Evolutionary conservation across 257 asterid genomes (phyloP).

Genomic region (Solanum chmielewskii): DNA sequence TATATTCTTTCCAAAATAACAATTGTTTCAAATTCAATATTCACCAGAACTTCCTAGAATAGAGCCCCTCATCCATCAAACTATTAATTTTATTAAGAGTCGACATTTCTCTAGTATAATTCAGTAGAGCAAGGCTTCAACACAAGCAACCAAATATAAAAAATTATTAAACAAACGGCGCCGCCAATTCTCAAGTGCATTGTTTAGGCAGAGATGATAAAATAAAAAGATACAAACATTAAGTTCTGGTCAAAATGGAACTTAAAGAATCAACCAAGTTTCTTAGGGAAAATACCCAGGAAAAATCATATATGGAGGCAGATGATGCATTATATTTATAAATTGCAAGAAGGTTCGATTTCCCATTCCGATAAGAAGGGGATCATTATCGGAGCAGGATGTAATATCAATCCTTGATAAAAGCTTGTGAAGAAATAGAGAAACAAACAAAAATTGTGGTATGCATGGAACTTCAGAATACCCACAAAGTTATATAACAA

Average conservation of each 20-base stretch:
- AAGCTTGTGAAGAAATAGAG: neutral
- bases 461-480: neutral
- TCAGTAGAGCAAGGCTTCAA: neutral
- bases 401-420: neutral
- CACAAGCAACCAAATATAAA: neutral
- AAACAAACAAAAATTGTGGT: neutral
- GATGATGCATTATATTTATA: neutral
- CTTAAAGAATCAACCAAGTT: neutral
- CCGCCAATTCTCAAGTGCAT: neutral
- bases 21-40: neutral
- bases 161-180: neutral
- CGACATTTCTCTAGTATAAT: neutral
- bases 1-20: neutral
- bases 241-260: neutral
- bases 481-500: neutral
- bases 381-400: neutral
- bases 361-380: neutral
- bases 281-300: neutral
- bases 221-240: neutral
- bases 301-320: neutral
- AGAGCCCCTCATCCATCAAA: neutral
- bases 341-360: neutral
- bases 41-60: neutral
- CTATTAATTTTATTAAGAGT: neutral
- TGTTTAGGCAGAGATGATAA: neutral